A percentile compares a stretch with the other conserved stretches of the same genome.
Evolutionary conservation across 2,329 filamentous ascomycete species (phyloP).

Genomic region (Colletotrichum cuscutae): DNA sequence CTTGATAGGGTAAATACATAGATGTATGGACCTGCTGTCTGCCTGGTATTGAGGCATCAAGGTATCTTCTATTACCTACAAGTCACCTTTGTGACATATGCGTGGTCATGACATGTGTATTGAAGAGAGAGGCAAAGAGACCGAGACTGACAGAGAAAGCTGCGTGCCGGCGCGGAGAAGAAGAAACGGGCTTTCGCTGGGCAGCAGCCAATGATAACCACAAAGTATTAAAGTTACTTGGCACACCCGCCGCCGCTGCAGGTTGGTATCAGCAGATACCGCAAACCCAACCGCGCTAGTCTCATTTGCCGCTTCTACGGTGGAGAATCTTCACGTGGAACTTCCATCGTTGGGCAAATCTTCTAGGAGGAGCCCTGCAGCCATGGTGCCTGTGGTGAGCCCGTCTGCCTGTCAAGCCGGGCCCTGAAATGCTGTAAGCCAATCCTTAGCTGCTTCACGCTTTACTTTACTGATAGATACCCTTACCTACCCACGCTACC

Average conservation of each 20-base stretch:
- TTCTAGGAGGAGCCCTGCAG: constrained; percentile 23
- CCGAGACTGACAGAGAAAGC: background rate
- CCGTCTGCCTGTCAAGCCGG: constrained; percentile 3
- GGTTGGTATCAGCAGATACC: constrained; percentile 18
- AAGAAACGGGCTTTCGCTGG: background rate
- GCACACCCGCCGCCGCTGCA: background rate
- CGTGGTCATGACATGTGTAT: too few relatives aligned
- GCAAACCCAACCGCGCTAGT: constrained; percentile 14
- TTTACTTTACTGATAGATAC: background rate
- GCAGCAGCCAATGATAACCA: background rate
- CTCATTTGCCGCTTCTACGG: constrained; percentile 15
- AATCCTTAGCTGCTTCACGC: background rate
- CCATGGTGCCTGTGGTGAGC: background rate
- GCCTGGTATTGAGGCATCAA: too few relatives aligned
- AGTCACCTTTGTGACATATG: too few relatives aligned
- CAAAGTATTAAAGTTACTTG: constrained; percentile 14
- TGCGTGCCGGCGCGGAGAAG: background rate
- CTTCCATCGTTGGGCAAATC: background rate
- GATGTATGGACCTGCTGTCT: background rate
- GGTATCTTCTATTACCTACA: too few relatives aligned
- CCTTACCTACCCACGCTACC: background rate
- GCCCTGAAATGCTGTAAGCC: constrained; percentile 12
- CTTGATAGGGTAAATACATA: too few relatives aligned
- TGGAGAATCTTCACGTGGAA: constrained; percentile 33
- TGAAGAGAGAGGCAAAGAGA: background rate